A percentile compares a stretch with the other conserved stretches of the same genome.
Evolutionary conservation across 441 rosid species (phyloP).

Genomic region (Pelargonium citronellum): DNA sequence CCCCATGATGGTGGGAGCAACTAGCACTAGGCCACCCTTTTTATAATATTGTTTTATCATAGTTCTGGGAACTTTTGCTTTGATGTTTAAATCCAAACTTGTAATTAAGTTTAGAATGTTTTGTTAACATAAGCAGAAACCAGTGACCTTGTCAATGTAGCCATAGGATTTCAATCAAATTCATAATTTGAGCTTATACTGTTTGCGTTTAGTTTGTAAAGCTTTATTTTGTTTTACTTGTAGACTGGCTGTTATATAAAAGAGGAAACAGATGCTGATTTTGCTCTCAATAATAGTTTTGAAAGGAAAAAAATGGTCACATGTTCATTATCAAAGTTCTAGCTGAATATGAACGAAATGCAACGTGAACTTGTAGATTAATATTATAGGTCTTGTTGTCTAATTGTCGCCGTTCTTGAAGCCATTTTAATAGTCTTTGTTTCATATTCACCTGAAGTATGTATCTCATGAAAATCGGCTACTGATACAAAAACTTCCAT

Average conservation of each 20-base stretch:
- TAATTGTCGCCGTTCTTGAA: background rate
- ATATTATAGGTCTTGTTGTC: slow-evolving; percentile 5
- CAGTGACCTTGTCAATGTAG: background rate
- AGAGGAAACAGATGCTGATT: background rate
- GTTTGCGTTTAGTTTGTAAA: no score
- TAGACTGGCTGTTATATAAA: no score
- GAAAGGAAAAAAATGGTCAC: slow-evolving; percentile 1
- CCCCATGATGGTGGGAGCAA: background rate
- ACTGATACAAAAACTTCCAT: background rate
- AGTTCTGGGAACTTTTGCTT: background rate
- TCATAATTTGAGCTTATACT: no score
- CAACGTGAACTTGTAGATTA: background rate
- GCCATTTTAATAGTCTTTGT: background rate
- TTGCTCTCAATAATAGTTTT: background rate
- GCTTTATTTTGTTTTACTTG: no score
- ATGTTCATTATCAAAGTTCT: background rate
- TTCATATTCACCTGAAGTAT: background rate
- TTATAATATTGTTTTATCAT: background rate
- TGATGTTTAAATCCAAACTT: background rate
- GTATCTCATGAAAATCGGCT: background rate
- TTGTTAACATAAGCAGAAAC: background rate
- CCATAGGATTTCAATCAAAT: background rate
- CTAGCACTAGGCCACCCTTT: background rate
- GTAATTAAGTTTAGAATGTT: background rate
- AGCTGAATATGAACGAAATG: background rate